Evolutionary conservation across 2,329 filamentous ascomycete species (phyloP), one percentile per base, ranked within the genome.

Genomic region (Phialocephala subalpina): DNA sequence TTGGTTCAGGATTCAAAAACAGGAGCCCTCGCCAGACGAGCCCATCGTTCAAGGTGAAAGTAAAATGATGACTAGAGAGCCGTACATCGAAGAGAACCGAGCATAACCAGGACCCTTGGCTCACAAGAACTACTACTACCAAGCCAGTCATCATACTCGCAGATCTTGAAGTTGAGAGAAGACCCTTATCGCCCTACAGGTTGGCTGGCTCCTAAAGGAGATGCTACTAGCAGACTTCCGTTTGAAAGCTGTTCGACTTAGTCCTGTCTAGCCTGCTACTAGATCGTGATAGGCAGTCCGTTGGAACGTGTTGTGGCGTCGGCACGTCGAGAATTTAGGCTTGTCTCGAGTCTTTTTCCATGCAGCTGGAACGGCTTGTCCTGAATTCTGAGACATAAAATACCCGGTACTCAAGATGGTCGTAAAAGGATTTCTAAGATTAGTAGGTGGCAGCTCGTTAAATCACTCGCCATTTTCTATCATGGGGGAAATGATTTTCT

Each of bases 391-490:
- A 16, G 40, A 42, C 40, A 42, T 20, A 22, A 49, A 49, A 3
- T 11, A 4, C 25, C 45, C 12, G 7, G 45, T 27, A 49, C 45
- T 49, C n/a, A 4, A 20, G 20, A 16, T 22, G 7, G 20, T 14
- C 18, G 40, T 49, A 49, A n/a, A 12, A 25, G 7, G 18, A 22
- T 22, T 25, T 18, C 60, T 27, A 42, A 35, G 22, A 9, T 55
- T n/a, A 36, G 47, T 7, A 38, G 16, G 22, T 47, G 38, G 22
- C n/a, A 42, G 36, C 35, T 62, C 59, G 59, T 42, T 52, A 16
- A 62, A 62, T 38, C 47, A n/a, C 36, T 55, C 59, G 59, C 47
- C 12, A 3, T 52, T 62, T 62, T 42, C 45, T n/a, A 16, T 22
- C 35, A 49, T n/a, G 3, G n/a, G 9, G 36, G 45, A 29, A 53